Evolutionary conservation across 2,329 filamentous ascomycete species (phyloP).

Genomic region (Clonostachys byssicola): DNA sequence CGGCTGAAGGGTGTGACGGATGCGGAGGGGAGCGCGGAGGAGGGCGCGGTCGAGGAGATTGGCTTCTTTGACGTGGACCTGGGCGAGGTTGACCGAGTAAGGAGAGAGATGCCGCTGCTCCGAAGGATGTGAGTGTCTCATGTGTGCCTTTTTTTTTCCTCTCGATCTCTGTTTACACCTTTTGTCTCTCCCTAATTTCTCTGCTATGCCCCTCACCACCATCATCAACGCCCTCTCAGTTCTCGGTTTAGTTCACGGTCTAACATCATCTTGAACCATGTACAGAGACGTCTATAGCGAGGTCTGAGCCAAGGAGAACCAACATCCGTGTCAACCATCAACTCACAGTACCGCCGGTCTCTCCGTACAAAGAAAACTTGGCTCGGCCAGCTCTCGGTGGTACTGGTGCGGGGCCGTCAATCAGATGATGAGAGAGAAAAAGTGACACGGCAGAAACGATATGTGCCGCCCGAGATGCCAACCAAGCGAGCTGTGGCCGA

Average conservation of each 20-base stretch:
- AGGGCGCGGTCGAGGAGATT: conserved; percentile 38
- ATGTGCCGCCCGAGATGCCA: too few relatives aligned
- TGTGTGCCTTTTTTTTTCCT: neutral
- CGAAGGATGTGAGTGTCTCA: conserved; percentile 41
- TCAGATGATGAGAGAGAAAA: too few relatives aligned
- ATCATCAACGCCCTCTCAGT: neutral
- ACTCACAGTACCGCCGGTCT: too few relatives aligned
- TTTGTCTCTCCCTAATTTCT: neutral
- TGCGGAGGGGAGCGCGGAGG: conserved; percentile 28
- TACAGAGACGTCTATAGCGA: conserved; percentile 3
- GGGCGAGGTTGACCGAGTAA: conserved; percentile 37
- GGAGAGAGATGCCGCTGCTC: conserved; percentile 47
- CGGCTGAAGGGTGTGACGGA: conserved; percentile 55
- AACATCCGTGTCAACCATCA: too few relatives aligned
- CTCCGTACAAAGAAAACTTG: too few relatives aligned
- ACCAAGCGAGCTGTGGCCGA: too few relatives aligned
- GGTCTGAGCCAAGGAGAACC: neutral
- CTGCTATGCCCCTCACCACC: conserved; percentile 5
- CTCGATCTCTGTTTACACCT: conserved; percentile 1
- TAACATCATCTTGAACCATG: neutral
- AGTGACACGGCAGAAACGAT: too few relatives aligned
- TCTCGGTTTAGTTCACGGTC: neutral
- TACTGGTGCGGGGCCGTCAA: too few relatives aligned
- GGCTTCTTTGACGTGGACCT: conserved; percentile 53
- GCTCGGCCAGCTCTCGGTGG: too few relatives aligned